Base-by-base conservation (phyloP, 805 yeast genomes). In the Myxozyma neotropica region DNA sequence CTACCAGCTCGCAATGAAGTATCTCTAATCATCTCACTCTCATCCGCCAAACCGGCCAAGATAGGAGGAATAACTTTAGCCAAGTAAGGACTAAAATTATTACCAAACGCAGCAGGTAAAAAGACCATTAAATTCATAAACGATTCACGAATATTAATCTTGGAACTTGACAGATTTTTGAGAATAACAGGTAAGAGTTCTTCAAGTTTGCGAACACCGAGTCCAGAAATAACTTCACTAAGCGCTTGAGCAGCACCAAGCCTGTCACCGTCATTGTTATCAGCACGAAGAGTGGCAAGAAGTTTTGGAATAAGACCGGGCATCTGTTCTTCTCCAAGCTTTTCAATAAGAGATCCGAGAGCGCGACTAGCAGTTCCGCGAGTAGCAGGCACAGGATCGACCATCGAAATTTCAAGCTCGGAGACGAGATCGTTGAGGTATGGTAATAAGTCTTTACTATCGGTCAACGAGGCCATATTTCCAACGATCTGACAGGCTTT, bases 401-500 rank as follows among this genome's bases (percentile, higher is more conserved):
- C 97, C 96, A 94, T 93, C 4, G 98, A 96, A 44, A 82, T 79
- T 73, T 94, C 96, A 61, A 94, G 81, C 68, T 91, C 97, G 10
- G 84, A 80, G 45, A 93, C 86, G 67, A 94, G 79, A 44, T 84
- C 83, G 23, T 84, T 81, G 69, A 94, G 77, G 74, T 94, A 94
- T 26, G 97, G 97, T 53, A 83, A 74, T 61, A 94, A 79, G 72
- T 94, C 99, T 67, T 82, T 83, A 17, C 89, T 80, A 69, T 93
- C 98, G 17, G 96, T 97, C 69, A 94, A 79, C 72, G 94, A 90
- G 1, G 98, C 91, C 98, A 94, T 94, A 71, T 94, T 94, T 64
- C 99, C 99, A 31, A 94, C 97, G 78, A 94, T 93, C 75, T 94
- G 97, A 74, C 98, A 92, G 0, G 98, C 93, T 73, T 90, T 90